Conservation (phyloP, 1,284 basidiomycete genomes). For the Marasmius sp. region DNA sequence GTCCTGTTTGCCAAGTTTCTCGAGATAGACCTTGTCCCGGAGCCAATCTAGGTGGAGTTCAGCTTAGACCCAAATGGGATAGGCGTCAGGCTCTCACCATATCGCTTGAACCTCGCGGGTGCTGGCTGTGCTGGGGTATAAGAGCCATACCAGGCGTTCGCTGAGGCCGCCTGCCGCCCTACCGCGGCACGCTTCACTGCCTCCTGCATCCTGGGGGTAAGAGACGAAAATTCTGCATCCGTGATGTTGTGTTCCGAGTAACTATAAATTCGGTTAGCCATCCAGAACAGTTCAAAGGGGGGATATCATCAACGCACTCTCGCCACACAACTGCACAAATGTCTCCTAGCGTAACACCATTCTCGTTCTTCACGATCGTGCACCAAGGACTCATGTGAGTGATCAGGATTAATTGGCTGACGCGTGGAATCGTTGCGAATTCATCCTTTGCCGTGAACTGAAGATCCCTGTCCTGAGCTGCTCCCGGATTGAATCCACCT, state of each 20-base stretch:
- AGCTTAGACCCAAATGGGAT: background rate
- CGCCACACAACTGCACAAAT: constrained; percentile 66
- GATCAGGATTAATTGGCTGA: constrained; percentile 71
- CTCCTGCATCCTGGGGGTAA: constrained; percentile 66
- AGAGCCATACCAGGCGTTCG: constrained; percentile 40
- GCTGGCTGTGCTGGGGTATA: constrained; percentile 43
- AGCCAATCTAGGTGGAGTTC: constrained; percentile 60
- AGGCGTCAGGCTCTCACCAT: constrained; percentile 43
- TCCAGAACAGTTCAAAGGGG: background rate
- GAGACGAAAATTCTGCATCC: constrained; percentile 59
- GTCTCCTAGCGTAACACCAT: constrained; percentile 72
- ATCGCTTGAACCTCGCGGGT: constrained; percentile 51
- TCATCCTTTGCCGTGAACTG: constrained; percentile 69
- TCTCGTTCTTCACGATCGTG: constrained; percentile 69
- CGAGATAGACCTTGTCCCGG: constrained; percentile 68
- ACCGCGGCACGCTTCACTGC: constrained; percentile 59
- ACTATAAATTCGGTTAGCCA: constrained; percentile 34
- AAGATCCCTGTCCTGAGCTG: constrained; percentile 54
- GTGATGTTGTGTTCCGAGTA: constrained; percentile 69
- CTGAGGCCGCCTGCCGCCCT: constrained; percentile 21
- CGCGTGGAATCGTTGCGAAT: constrained; percentile 76
- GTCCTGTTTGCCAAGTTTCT: constrained; percentile 61
- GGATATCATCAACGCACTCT: constrained; percentile 51
- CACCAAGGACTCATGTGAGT: constrained; percentile 78
- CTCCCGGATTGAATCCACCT: constrained; percentile 57